phyloP scores from a whole-genome alignment of 345 rosid species.

The Gossypioides kirkii region DNA sequence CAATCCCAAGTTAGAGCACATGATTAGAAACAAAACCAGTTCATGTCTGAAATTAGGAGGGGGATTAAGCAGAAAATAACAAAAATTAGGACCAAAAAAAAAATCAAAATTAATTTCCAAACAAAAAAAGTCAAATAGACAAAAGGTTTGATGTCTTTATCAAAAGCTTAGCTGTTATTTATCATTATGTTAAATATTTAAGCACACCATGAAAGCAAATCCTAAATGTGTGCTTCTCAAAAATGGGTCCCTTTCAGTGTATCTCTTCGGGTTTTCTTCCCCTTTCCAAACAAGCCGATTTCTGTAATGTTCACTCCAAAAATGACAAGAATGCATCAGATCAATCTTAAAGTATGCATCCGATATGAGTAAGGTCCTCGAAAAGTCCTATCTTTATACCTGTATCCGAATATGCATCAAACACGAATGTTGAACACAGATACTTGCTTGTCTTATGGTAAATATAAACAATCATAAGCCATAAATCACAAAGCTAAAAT shows the following conservation, averaged over 20 bases:
- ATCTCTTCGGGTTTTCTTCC: neutral
- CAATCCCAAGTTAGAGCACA: too few relatives aligned
- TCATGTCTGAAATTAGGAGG: too few relatives aligned
- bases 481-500: neutral
- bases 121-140: slow-evolving; percentile 14
- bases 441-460: neutral
- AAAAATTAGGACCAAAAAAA: neutral
- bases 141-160: slow-evolving; percentile 21
- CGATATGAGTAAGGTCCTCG: too few relatives aligned
- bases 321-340: too few relatives aligned
- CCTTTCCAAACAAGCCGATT: too few relatives aligned
- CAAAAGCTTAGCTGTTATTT: slow-evolving; percentile 33
- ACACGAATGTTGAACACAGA: neutral
- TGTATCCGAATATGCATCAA: too few relatives aligned
- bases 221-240: slow-evolving; percentile 1
- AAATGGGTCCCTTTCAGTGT: slow-evolving; percentile 28
- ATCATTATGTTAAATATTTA: slow-evolving; percentile 16
- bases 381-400: too few relatives aligned
- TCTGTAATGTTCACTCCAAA: too few relatives aligned
- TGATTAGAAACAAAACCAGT: too few relatives aligned
- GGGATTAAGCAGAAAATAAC: neutral
- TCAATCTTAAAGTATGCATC: too few relatives aligned
- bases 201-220: slow-evolving; percentile 20
- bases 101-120: too few relatives aligned
- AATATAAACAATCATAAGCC: neutral